Evolutionary conservation across 192 early-diverging fungal species (phyloP), one percentile per base, ranked within the genome.

Genomic region (Mortierella hygrophila): DNA sequence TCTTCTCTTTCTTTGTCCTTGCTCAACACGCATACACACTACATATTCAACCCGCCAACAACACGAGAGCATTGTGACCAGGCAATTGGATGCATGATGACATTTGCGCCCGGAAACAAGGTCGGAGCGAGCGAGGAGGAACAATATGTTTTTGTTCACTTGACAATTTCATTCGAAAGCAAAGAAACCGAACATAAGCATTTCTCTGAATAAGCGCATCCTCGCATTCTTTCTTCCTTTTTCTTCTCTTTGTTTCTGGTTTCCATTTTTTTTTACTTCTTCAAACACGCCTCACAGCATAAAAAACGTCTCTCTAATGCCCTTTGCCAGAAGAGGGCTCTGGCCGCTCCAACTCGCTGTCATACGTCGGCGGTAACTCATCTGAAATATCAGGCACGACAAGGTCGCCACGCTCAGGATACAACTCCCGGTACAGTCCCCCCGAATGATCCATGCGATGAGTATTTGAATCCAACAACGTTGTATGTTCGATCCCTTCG

Each of bases 381-480:
- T 76, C 57, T 26, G 75, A 10, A 32, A 76, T 57, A 57, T 76
- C 75, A 1, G 75, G 75, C 23, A 76, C 75, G 10, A 63, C 38
- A 35, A 76, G 41, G 6, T 76, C 75, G 7, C 60, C 60, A 29
- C 75, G 60, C n/a, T 76, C 75, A 0, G 75, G 75, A 26, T 76
- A 76, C 23, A 65, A 13, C 37, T 76, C 75, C 5, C 40, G 52
- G 41, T 60, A 76, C 52, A 76, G 41, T 1, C 3, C n/a, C 6
- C 0, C n/a, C 20, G 60, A 35, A 26, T 76, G 29, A 16, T 76
- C 40, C 15, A 76, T 41, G 23, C 75, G 29, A 42, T 76, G 75
- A 23, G 75, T 76, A 41, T 76, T 76, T 16, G 75, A 60, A 42
- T 76, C 75, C 75, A 76, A 13, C 42, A 76, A 65, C 8, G 75